phyloP scores from a whole-genome alignment of 805 yeast genomes.

The Metschnikowia kofuensis region DNA sequence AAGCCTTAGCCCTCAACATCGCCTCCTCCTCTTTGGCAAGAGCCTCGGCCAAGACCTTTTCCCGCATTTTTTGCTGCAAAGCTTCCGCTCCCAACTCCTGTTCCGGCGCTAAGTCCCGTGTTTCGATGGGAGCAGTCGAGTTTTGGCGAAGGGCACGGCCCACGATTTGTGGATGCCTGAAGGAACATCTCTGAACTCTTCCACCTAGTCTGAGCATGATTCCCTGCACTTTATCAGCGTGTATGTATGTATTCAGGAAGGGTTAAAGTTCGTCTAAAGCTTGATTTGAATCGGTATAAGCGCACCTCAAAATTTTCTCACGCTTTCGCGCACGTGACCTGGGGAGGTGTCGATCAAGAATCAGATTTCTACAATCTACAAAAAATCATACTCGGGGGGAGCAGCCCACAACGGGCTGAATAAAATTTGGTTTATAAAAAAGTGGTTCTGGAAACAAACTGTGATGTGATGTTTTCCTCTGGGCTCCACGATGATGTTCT shows the following conservation, averaged over 20 bases:
- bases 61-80: constrained; percentile 25
- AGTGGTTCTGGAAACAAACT: too few species aligned
- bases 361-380: too few species aligned
- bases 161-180: neutral
- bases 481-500: too few species aligned
- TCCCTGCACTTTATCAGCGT: neutral
- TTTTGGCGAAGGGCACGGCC: neutral
- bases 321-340: constrained; percentile 5
- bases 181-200: neutral
- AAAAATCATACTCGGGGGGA: too few species aligned
- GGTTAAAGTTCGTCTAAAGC: neutral
- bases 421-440: too few species aligned
- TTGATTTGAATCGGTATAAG: neutral
- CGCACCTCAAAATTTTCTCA: constrained; percentile 2
- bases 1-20: constrained; percentile 30
- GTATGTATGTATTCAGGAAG: neutral
- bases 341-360: neutral
- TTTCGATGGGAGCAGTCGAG: neutral
- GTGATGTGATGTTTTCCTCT: too few species aligned
- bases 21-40: constrained; percentile 43
- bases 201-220: constrained; percentile 4
- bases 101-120: neutral
- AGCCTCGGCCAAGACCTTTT: constrained; percentile 41
- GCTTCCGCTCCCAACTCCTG: neutral
- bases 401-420: too few species aligned